Evolutionary conservation across 257 asterid species (phyloP), one percentile per base, ranked within the genome.

Genomic region (Gynochthodes officinalis): DNA sequence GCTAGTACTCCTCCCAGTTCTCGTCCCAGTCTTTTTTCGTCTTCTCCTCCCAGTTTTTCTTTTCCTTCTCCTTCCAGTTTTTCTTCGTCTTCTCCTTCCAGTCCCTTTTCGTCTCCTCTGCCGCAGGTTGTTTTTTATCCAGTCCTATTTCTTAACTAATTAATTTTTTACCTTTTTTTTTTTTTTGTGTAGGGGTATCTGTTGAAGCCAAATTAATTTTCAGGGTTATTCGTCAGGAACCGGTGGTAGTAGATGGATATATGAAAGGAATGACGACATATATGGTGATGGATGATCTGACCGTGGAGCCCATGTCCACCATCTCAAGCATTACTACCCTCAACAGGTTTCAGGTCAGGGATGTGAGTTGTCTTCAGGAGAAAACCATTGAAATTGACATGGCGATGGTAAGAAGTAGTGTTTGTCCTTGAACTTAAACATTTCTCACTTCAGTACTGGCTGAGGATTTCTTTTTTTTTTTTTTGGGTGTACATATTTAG

Each of bases 261-360:
- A 59, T 67, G n/a, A 46, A 67, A 67, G 71, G 28, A 0, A 72
- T 60, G 53, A 76, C 72, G 7, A 35, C 73, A 1, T 83, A 75
- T 23, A 80, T 80, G 85, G 82, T 83, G 46, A 83, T 73, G 85
- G 85, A 83, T 69, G 58, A 83, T 40, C 76, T 83, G 74, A 75
- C 33, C 1, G 73, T 81, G 55, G 63, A 57, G 55, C 80, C 85
- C 5, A 46, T 84, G 74, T 74, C 84, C 15, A 50, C 77, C 5
- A 74, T 79, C 32, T 79, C 88, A n/a, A 40, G 59, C 63, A 58
- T 82, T 8, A 49, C 78, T 70, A 15, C 67, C 44, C 68, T 79
- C 14, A 74, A 66, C 64, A 37, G 40, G 1, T 73, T 75, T 37
- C 49, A 62, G 5, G 75, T 85, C 7, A 77, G 69, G 53, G 82